Evolutionary conservation across 2,329 filamentous ascomycete species (phyloP).

Genomic region (Colletotrichum tofieldiae): DNA sequence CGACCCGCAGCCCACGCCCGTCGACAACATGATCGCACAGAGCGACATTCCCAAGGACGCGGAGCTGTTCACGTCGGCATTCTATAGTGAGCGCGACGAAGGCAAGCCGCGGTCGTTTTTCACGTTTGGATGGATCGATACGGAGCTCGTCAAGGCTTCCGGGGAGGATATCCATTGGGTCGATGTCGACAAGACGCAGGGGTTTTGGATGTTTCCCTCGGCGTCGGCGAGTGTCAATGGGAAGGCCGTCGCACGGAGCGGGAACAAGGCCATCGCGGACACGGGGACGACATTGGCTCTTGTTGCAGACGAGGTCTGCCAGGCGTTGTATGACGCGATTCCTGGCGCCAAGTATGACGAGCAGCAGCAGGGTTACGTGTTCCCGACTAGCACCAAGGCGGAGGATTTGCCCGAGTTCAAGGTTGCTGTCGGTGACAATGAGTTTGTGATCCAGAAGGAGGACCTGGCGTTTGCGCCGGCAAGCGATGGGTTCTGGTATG

Average conservation of each 20-base stretch:
- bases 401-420: slow-evolving; percentile 61
- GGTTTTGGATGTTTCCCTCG: slow-evolving; percentile 80
- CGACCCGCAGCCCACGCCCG: slow-evolving; percentile 76
- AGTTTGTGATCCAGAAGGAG: slow-evolving; percentile 47
- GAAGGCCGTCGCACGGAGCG: slow-evolving; percentile 53
- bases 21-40: slow-evolving; percentile 78
- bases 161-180: slow-evolving; percentile 73
- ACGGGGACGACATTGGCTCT: slow-evolving; percentile 77
- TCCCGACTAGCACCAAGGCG: slow-evolving; percentile 57
- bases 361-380: slow-evolving; percentile 52
- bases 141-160: slow-evolving; percentile 69
- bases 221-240: slow-evolving; percentile 69
- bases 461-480: slow-evolving; percentile 36
- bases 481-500: slow-evolving; percentile 35
- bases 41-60: slow-evolving; percentile 82
- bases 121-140: slow-evolving; percentile 81
- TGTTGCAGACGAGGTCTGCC: slow-evolving; percentile 49
- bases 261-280: slow-evolving; percentile 67
- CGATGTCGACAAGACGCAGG: slow-evolving; percentile 71
- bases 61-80: slow-evolving; percentile 37
- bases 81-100: slow-evolving; percentile 54
- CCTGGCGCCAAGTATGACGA: slow-evolving; percentile 45
- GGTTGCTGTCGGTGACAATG: slow-evolving; percentile 71
- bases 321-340: slow-evolving; percentile 47
- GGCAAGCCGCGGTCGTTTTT: slow-evolving; percentile 74